A percentile compares a stretch with the other conserved stretches of the same genome.
These are phyloP conservation scores for Pythium brachiatum DNA, from an alignment of 352 stramenopile species.

Conservation along the genomic window DNA sequence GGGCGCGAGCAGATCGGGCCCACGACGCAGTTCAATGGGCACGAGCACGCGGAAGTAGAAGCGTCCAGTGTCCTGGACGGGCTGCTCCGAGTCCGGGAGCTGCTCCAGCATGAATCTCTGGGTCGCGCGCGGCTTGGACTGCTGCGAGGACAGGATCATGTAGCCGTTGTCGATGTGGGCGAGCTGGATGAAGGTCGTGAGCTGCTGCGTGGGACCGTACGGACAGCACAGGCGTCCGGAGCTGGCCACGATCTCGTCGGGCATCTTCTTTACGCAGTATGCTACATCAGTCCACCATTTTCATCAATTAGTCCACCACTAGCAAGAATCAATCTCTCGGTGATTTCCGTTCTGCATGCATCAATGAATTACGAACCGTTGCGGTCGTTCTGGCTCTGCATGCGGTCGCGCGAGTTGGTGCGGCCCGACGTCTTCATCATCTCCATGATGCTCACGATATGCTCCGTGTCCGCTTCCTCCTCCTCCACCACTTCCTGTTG, in stretches of 20 bases:
- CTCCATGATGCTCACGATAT: conserved; percentile 55
- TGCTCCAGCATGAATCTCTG: conserved; percentile 33
- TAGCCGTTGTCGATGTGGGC: conserved; percentile 66
- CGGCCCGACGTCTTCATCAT: conserved; percentile 39
- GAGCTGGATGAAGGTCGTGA: conserved; percentile 72
- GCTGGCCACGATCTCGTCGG: conserved; percentile 66
- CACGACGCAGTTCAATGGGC: conserved; percentile 67
- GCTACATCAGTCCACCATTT: conserved; percentile 19
- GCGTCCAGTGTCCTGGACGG: conserved; percentile 38
- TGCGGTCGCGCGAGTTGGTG: conserved; percentile 26
- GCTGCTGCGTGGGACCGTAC: conserved; percentile 44
- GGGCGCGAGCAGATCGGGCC: conserved; percentile 65
- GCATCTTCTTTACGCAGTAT: conserved; percentile 80
- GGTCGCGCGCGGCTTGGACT: conserved; percentile 16
- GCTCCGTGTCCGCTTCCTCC: conserved; percentile 10
- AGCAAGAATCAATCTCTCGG: too few species aligned
- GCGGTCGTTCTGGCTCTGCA: conserved; percentile 35
- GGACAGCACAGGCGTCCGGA: conserved; percentile 57
- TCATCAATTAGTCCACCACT: not conserved
- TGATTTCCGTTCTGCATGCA: too few species aligned
- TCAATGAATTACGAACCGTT: conserved; percentile 31
- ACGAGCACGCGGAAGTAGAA: conserved; percentile 81
- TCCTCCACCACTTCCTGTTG: not conserved
- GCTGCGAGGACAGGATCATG: conserved; percentile 60
- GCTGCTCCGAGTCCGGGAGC: conserved; percentile 35